Evolutionary conservation across 768 basidiomycete species (phyloP).

Genomic region (Termitomyces sp.): DNA sequence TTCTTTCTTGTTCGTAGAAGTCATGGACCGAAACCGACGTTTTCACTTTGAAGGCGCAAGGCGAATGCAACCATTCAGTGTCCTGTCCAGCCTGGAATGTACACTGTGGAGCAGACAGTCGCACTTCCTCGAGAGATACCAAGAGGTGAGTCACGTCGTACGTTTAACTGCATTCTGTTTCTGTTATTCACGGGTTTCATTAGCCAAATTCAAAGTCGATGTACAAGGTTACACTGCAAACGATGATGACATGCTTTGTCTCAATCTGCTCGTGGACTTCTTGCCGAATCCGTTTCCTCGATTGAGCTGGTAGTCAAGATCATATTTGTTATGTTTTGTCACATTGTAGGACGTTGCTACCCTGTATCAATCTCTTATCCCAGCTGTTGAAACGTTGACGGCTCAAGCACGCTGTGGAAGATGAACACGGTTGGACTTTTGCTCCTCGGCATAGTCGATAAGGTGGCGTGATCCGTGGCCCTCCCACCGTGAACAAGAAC

Average conservation of each 20-base stretch:
- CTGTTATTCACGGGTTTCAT: slow-evolving; percentile 4
- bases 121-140: slow-evolving; percentile 91
- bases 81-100: slow-evolving; percentile 70
- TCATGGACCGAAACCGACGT: neutral
- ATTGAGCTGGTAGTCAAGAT: slow-evolving; percentile 24
- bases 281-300: slow-evolving; percentile 39
- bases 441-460: neutral
- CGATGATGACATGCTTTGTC: slow-evolving; percentile 76
- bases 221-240: slow-evolving; percentile 67
- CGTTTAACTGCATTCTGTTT: neutral
- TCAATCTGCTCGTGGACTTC: slow-evolving; percentile 79
- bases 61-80: slow-evolving; percentile 79
- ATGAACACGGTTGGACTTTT: neutral
- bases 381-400: neutral
- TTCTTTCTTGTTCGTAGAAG: neutral
- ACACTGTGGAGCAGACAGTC: slow-evolving; percentile 81
- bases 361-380: neutral
- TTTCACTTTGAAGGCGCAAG: slow-evolving; percentile 47
- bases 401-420: neutral
- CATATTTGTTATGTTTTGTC: neutral
- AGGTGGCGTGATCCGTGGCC: neutral
- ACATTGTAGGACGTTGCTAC: neutral
- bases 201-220: slow-evolving; percentile 81
- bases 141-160: slow-evolving; percentile 40
- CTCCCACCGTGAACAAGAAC: neutral